phyloP scores from a whole-genome alignment of 768 basidiomycete species.

The Sutorius australiensis region DNA sequence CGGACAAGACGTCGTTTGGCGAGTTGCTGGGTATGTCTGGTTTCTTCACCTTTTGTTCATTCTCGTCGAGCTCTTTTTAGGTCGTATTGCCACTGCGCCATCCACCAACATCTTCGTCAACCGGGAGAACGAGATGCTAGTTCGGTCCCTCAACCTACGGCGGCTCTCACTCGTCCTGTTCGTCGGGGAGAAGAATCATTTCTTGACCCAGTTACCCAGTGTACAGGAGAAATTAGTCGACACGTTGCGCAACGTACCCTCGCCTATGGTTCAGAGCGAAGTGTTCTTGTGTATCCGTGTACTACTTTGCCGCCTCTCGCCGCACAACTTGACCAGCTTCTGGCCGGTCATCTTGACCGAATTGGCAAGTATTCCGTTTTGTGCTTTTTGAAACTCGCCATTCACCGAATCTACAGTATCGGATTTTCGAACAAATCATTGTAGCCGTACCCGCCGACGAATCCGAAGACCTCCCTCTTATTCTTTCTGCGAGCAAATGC shows the following conservation, averaged over 20 bases:
- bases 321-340: slow-evolving; percentile 90
- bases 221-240: slow-evolving; percentile 99
- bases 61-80: slow-evolving; percentile 34
- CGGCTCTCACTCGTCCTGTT: slow-evolving; percentile 85
- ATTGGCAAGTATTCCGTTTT: slow-evolving; percentile 49
- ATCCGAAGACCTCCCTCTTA: slow-evolving; percentile 77
- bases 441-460: slow-evolving; percentile 69
- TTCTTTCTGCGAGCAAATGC: slow-evolving; percentile 91
- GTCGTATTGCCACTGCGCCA: slow-evolving; percentile 75
- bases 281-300: slow-evolving; percentile 93
- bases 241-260: slow-evolving; percentile 71
- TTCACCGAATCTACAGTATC: slow-evolving; percentile 53
- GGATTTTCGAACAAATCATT: slow-evolving; percentile 83
- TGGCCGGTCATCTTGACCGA: slow-evolving; percentile 97
- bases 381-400: no score
- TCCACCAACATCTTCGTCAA: slow-evolving; percentile 97
- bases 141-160: slow-evolving; percentile 81
- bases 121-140: slow-evolving; percentile 87
- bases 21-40: slow-evolving; percentile 71
- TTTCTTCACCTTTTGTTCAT: slow-evolving; percentile 28
- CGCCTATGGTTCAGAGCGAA: slow-evolving; percentile 87
- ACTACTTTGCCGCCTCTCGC: slow-evolving; percentile 82
- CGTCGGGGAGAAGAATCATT: slow-evolving; percentile 86
- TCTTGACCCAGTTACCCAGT: slow-evolving; percentile 80
- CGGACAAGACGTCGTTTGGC: slow-evolving; percentile 79